Evolutionary conservation across 495 filamentous ascomycete species (phyloP), one percentile per base, ranked within the genome.

Genomic region (Hypoxylon subgilvum): DNA sequence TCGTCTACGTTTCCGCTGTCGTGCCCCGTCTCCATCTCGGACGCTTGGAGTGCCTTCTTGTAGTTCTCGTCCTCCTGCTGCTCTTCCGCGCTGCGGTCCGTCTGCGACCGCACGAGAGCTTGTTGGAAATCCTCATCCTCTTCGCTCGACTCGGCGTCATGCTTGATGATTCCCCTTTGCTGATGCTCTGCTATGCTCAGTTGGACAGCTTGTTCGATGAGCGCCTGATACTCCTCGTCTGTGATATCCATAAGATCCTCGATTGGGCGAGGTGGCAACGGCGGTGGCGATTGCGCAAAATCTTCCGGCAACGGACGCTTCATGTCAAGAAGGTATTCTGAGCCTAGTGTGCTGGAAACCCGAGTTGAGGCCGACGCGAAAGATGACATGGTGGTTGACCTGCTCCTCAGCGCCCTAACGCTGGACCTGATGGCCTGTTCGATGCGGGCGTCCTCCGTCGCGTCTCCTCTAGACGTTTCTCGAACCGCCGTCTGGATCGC

Each of bases 401-500:
- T 49, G 7, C 19, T 61, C 35, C 84, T 77, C 47, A 91, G 73
- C 54, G 88, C 86, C 10, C 67, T 70, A 14, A 91, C 73, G 63
- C 85, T 88, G 2, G 87, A 85, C 16, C 87, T 73, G 36, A 92
- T 86, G 4, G 87, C 88, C 17, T 79, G 72, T 66, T 90, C 88
- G 52, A 92, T 76, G 52, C 79, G 74, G 28, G 75, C 76, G 57
- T 91, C 89, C 65, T 91, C 85, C n/a, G 80, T 76, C 0, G 73
- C 57, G 61, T 91, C 74, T 23, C 89, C 89, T 1, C 70, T 74
- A 10, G 88, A 90, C 5, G 87, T 90, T 63, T 86, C 80, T 13
- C 72, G 71, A 1, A 92, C 85, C 4, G 89, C 89, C 21, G 74
- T 72, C 31, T 77, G 77, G 57, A 93, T 91, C 1, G 88, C 89